Conservation (phyloP, 164 flowering plant genomes). For the Amborella trichopoda region DNA sequence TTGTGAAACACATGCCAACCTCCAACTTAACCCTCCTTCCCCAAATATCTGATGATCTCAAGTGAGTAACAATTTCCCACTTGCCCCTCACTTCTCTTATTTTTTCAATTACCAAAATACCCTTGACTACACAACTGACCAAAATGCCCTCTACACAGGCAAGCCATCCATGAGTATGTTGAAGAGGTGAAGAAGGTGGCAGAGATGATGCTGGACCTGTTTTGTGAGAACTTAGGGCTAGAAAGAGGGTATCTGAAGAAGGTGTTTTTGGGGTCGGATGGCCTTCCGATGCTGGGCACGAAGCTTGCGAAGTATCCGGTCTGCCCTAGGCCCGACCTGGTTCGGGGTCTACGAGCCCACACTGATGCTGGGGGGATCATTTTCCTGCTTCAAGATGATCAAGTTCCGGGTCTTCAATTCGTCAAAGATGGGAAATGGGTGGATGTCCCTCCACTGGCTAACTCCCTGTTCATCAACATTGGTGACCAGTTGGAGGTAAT, state of each 20-base stretch:
- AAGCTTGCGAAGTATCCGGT: neutral
- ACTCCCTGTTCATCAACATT: neutral
- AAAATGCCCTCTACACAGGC: too few species aligned
- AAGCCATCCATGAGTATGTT: too few species aligned
- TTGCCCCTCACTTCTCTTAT: too few species aligned
- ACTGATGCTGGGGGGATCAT: constrained; percentile 1
- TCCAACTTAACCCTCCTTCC: too few species aligned
- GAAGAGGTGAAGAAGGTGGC: neutral
- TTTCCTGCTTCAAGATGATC: neutral
- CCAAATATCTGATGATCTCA: too few species aligned
- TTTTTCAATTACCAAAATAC: too few species aligned
- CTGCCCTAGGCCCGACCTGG: neutral
- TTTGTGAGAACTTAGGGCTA: neutral
- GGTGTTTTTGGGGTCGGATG: neutral
- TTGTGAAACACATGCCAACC: too few species aligned
- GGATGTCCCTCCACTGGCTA: neutral
- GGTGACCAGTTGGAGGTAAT: constrained; percentile 1
- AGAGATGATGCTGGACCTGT: neutral
- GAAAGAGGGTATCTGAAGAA: neutral
- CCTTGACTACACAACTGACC: too few species aligned
- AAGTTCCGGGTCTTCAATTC: neutral
- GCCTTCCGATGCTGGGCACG: neutral
- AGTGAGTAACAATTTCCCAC: too few species aligned
- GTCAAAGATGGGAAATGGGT: neutral
- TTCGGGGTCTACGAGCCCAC: neutral